Percentiles rank a stretch among this genome's conserved stretches.
Evolutionary conservation across 2,329 filamentous ascomycete species (phyloP).

Genomic region (Fusarium ramigenum): DNA sequence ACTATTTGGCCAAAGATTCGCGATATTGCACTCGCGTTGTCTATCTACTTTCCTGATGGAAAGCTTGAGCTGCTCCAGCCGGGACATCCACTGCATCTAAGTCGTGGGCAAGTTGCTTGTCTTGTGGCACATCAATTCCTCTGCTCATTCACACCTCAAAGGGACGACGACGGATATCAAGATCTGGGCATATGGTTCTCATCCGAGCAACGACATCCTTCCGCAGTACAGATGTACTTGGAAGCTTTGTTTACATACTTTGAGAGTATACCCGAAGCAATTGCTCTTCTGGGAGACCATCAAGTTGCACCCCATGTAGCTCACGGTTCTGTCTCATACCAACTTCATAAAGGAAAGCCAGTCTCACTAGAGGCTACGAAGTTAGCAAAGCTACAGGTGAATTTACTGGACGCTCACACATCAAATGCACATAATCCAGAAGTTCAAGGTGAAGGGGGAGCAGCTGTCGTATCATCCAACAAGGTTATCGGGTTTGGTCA

Average conservation of each 20-base stretch:
- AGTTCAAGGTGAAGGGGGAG: conserved; percentile 38
- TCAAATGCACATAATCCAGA: conserved; percentile 37
- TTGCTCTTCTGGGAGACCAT: background rate
- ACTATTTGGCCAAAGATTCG: conserved; percentile 39
- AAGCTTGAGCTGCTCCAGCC: conserved; percentile 28
- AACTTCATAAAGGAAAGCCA: conserved; percentile 20
- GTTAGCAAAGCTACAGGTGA: conserved; percentile 22
- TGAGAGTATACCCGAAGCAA: conserved; percentile 13
- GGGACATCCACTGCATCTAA: conserved; percentile 26
- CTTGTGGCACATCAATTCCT: conserved; percentile 48
- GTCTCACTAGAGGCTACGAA: background rate
- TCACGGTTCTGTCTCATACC: conserved; percentile 26
- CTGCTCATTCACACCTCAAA: conserved; percentile 37
- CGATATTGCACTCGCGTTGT: conserved; percentile 32
- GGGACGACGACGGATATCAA: conserved; percentile 40
- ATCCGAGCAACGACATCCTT: conserved; percentile 44
- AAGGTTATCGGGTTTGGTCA: conserved; percentile 49
- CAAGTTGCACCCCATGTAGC: background rate
- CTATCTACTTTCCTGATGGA: conserved; percentile 32
- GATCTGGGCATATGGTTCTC: conserved; percentile 49
- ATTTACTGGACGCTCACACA: conserved; percentile 37
- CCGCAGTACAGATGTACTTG: conserved; percentile 45
- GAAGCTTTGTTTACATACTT: conserved; percentile 46
- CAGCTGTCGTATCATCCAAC: conserved; percentile 48
- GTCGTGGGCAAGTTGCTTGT: conserved; percentile 41